These are phyloP conservation scores for Diversispora eburnea DNA, from an alignment of 192 early-diverging fungal genomes.

Conservation along the genomic window DNA sequence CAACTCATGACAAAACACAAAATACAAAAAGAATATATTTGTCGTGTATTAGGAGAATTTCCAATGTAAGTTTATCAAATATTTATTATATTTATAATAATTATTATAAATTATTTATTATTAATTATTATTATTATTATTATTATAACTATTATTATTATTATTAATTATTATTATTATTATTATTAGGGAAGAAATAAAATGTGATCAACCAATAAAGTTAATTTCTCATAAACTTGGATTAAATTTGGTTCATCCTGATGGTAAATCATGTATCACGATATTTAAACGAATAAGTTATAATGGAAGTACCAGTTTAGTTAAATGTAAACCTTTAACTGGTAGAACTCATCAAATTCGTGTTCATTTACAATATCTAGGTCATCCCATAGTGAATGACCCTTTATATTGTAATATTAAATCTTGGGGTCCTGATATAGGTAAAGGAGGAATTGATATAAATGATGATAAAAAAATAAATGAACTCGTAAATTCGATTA, in stretches of 20 bases:
- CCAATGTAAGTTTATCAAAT: constrained; percentile 51
- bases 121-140: constrained; percentile 9
- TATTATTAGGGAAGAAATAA: constrained; percentile 46
- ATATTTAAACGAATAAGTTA: constrained; percentile 64
- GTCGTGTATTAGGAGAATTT: constrained; percentile 84
- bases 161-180: not conserved
- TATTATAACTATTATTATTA: not conserved
- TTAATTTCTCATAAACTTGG: constrained; percentile 84
- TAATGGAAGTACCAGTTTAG: constrained; percentile 64
- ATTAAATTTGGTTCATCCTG: constrained; percentile 76
- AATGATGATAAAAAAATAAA: too few species aligned
- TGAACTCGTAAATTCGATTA: too few species aligned
- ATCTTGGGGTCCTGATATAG: constrained; percentile 64
- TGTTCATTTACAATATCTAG: constrained; percentile 91
- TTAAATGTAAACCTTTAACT: constrained; percentile 77
- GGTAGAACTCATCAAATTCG: constrained; percentile 97
- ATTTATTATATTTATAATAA: constrained; percentile 1
- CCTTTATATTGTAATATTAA: constrained; percentile 78
- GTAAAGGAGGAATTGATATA: constrained; percentile 45
- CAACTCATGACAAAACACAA: constrained; percentile 57
- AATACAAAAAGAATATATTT: constrained; percentile 86
- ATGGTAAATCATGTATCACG: constrained; percentile 83
- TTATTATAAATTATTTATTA: not conserved
- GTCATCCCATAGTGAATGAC: constrained; percentile 92
- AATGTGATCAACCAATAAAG: constrained; percentile 78